These are phyloP conservation scores for Sphenostylis stenocarpa DNA, from an alignment of 306 rosid species.

Conservation along the genomic window DNA sequence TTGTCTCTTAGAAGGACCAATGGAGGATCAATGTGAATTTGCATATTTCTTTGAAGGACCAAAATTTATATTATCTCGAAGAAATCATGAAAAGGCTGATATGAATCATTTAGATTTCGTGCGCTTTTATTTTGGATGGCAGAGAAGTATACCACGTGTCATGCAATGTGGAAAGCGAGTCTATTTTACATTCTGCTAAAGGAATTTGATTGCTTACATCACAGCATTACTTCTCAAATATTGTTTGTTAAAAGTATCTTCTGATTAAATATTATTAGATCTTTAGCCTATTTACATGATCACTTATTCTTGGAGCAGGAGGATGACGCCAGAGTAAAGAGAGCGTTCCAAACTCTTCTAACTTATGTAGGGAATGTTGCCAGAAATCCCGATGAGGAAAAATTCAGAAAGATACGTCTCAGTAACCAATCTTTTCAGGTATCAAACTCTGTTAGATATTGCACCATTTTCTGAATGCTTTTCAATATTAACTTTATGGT, in stretches of 20 bases:
- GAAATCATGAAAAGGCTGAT: background rate
- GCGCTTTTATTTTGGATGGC: background rate
- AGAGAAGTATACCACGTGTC: background rate
- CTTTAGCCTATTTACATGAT: constrained; percentile 6
- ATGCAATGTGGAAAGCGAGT: background rate
- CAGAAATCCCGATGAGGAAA: constrained; percentile 78
- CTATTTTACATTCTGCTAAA: constrained; percentile 19
- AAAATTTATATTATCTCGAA: background rate
- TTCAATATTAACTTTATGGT: background rate
- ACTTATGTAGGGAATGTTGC: constrained; percentile 80
- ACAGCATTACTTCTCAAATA: background rate
- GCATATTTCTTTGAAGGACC: background rate
- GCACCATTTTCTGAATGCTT: background rate
- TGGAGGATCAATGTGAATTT: background rate
- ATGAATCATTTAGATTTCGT: background rate
- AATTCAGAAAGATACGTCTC: constrained; percentile 77
- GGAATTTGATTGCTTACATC: background rate
- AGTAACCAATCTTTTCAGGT: constrained; percentile 75
- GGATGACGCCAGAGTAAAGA: constrained; percentile 66
- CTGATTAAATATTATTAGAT: background rate
- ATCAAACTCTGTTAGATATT: constrained; percentile 20
- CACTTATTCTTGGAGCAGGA: constrained; percentile 52
- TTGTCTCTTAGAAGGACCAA: background rate
- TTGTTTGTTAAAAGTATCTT: background rate
- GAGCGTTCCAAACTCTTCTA: constrained; percentile 75